Base-by-base conservation (phyloP, 2,329 filamentous ascomycete species). In the Bipolaris victoriae region DNA sequence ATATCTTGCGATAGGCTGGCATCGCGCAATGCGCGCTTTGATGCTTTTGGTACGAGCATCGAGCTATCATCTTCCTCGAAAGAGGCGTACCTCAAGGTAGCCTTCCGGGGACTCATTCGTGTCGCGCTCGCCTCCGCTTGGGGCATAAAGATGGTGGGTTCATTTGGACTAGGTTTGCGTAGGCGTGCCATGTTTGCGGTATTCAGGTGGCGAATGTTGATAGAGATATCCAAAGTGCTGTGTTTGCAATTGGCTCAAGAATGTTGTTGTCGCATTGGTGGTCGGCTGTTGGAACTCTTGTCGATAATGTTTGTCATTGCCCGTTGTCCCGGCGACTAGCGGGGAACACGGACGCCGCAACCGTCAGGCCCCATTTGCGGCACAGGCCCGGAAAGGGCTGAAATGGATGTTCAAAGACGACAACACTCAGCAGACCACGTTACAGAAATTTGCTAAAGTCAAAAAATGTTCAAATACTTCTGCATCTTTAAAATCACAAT, bases 121-220 rank as follows among this genome's bases (percentile, higher is more conserved):
- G 62, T 68, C 11, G 63, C 41, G 49, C 59, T 65, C 35, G 62
- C 40, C 22, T 66, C 55, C 1, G 61, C 52, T 24, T 63, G 54
- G 6, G 65, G 63, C 48, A 63, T 62, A 31, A 67, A 51, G 31
- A 66, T 57, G 44, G 60, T 63, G 7, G 65, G 56, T 36, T 75
- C 70, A 26, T 67, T 57, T 29, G 65, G 62, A 33, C 66, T 69
- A 3, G 71, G 62, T 56, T 75, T 75, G 46, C 72, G 73, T 22
- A 76, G 65, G 48, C 73, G 73, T 46, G 73, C 73, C 73, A 76
- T 76, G 15, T 20, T 52, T 4, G 52, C n/a, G 13, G 36, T 57
- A 46, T 40, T 24, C 45, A 53, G 47, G 36, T 36, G 37, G 55
- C 20, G 31, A 40, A 20, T 52, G 11, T 52, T 7, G 47, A 44